Conservation (phyloP, 345 rosid genomes). For the Hibiscus trionum region DNA sequence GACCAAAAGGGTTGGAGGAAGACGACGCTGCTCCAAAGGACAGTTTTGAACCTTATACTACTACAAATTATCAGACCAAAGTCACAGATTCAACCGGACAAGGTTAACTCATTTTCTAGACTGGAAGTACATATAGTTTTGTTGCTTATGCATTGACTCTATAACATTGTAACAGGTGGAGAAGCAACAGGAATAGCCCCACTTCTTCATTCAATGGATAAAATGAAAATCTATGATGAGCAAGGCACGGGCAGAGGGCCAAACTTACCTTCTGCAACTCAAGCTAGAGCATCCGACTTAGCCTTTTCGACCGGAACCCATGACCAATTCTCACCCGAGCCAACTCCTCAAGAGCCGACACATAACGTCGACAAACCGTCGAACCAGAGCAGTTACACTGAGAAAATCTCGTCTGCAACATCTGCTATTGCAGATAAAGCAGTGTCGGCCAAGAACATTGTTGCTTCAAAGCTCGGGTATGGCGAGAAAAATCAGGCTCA, state of each 20-base stretch:
- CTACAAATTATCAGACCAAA: constrained; percentile 54
- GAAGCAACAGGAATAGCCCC: constrained; percentile 28
- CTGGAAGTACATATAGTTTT: not conserved
- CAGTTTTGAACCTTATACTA: constrained; percentile 10
- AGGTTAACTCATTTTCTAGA: constrained; percentile 19
- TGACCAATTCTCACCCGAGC: constrained; percentile 49
- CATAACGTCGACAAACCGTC: constrained; percentile 4
- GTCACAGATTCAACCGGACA: constrained; percentile 35
- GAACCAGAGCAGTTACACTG: constrained; percentile 29
- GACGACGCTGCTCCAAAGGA: constrained; percentile 46
- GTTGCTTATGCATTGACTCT: not conserved
- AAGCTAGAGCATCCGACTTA: not conserved
- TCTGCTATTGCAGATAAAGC: constrained; percentile 39
- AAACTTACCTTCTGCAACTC: not conserved
- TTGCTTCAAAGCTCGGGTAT: constrained; percentile 57
- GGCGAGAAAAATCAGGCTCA: constrained; percentile 10
- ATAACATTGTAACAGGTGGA: constrained; percentile 19
- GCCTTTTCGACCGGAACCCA: constrained; percentile 42
- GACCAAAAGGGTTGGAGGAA: constrained; percentile 38
- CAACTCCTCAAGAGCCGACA: not conserved
- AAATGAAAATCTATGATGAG: constrained; percentile 27
- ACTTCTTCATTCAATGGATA: constrained; percentile 29
- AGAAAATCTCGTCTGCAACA: constrained; percentile 36
- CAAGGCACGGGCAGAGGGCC: constrained; percentile 5
- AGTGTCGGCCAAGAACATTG: constrained; percentile 36